A percentile compares a stretch with the other conserved stretches of the same genome.
Conservation (phyloP, 1,284 basidiomycete genomes). For the Microbotryum saponariae region DNA sequence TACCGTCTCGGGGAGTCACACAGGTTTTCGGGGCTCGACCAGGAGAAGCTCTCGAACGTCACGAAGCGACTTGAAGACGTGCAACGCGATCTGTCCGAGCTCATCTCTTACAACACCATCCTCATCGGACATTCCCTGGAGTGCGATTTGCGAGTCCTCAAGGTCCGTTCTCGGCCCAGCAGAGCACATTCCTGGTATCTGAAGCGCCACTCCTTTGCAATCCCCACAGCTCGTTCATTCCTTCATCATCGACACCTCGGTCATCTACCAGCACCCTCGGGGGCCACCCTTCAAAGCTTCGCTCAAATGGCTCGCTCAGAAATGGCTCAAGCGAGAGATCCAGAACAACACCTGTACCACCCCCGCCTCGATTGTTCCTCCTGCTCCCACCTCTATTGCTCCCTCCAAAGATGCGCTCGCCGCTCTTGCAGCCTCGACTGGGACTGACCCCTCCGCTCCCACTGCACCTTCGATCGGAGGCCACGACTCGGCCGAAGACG, state of each 20-base stretch:
- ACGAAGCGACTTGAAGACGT: slow-evolving; percentile 69
- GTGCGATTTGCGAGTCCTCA: slow-evolving; percentile 76
- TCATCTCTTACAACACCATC: slow-evolving; percentile 55
- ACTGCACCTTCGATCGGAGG: slow-evolving; percentile 43
- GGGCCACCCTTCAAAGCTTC: slow-evolving; percentile 83
- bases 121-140: slow-evolving; percentile 90
- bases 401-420: no score
- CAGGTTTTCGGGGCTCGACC: slow-evolving; percentile 85
- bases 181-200: not conserved
- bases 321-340: slow-evolving; percentile 79
- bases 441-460: no score
- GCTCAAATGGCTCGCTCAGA: slow-evolving; percentile 82
- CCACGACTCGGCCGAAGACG: slow-evolving; percentile 87
- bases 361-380: slow-evolving; percentile 22
- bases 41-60: slow-evolving; percentile 56
- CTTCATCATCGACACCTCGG: slow-evolving; percentile 76
- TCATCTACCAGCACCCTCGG: slow-evolving; percentile 79
- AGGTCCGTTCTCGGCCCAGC: slow-evolving; percentile 51
- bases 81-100: slow-evolving; percentile 56
- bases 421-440: no score
- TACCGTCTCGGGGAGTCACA: not conserved
- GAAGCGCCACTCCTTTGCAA: not conserved
- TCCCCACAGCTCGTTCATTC: slow-evolving; percentile 47
- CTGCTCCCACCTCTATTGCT: no score
- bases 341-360: slow-evolving; percentile 45